These are phyloP conservation scores for Epithemia pelagica DNA, from an alignment of 108 stramenopile species.

Conservation along the genomic window DNA sequence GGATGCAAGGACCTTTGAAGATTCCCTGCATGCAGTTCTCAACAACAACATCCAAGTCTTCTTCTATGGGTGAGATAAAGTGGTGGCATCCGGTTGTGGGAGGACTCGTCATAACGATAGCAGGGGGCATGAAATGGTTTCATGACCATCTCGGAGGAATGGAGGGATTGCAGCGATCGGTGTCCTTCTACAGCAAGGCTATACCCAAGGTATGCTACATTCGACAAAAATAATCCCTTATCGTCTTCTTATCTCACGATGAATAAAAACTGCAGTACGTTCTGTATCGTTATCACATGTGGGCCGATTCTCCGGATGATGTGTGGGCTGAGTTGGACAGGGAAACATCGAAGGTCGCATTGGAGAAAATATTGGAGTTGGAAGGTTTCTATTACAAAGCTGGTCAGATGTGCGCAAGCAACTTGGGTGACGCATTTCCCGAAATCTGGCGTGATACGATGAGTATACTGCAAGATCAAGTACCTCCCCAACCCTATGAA, in stretches of 20 bases:
- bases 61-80: background rate
- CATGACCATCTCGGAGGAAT: conserved; percentile 57
- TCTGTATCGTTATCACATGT: conserved; percentile 54
- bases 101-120: conserved; percentile 23
- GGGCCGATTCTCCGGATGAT: conserved; percentile 42
- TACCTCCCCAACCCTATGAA: conserved; percentile 49
- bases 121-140: conserved; percentile 35
- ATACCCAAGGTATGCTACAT: conserved; percentile 39
- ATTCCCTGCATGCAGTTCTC: too few relatives aligned
- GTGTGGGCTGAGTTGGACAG: conserved; percentile 61
- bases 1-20: too few relatives aligned
- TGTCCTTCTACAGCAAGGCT: conserved; percentile 48
- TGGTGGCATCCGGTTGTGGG: conserved; percentile 16
- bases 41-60: background rate
- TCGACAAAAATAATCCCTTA: too few relatives aligned
- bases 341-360: conserved; percentile 37
- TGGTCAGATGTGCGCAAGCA: conserved; percentile 79
- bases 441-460: conserved; percentile 78
- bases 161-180: conserved; percentile 41
- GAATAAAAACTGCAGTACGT: conserved; percentile 31
- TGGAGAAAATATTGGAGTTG: conserved; percentile 72
- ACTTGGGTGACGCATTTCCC: conserved; percentile 82
- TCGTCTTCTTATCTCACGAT: too few relatives aligned
- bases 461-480: conserved; percentile 74
- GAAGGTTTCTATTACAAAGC: conserved; percentile 80